Conservation (phyloP, 2,329 filamentous ascomycete genomes). For the Berkeleyomyces rouxiae region DNA sequence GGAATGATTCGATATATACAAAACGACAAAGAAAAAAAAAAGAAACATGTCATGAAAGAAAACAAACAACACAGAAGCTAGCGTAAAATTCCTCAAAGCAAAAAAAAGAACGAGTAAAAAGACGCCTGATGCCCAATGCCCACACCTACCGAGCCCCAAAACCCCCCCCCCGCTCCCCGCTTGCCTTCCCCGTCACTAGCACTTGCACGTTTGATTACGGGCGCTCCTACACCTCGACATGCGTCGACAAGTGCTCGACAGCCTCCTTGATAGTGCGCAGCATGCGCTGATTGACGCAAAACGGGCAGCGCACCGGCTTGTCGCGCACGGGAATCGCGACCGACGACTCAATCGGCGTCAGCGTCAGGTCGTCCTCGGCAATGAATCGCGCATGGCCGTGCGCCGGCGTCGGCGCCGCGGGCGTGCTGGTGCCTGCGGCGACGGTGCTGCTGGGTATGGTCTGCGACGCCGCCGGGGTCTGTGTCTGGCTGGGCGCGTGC, state of each 20-base stretch:
- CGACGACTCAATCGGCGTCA: conserved; percentile 38
- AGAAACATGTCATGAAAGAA: neutral
- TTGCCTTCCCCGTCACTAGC: too few species aligned
- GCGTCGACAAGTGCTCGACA: conserved; percentile 45
- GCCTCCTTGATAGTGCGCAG: conserved; percentile 43
- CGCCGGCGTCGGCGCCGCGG: conserved; percentile 15
- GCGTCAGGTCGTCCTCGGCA: conserved; percentile 27
- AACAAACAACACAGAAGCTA: neutral
- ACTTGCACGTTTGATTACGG: too few species aligned
- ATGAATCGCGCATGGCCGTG: neutral
- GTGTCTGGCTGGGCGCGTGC: neutral
- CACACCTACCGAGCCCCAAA: neutral
- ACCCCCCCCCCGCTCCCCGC: too few species aligned
- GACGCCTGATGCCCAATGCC: neutral
- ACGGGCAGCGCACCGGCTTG: conserved; percentile 38
- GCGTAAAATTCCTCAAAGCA: neutral
- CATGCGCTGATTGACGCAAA: conserved; percentile 45
- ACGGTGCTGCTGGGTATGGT: neutral
- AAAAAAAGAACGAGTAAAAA: neutral
- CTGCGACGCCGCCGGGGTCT: neutral
- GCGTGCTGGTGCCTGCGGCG: conserved; percentile 10
- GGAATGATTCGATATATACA: neutral
- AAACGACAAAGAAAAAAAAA: neutral
- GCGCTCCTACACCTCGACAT: conserved; percentile 34
- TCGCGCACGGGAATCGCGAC: conserved; percentile 30